Conservation (phyloP, 1,139 yeast genomes). For the Debaryomyces udenii region DNA sequence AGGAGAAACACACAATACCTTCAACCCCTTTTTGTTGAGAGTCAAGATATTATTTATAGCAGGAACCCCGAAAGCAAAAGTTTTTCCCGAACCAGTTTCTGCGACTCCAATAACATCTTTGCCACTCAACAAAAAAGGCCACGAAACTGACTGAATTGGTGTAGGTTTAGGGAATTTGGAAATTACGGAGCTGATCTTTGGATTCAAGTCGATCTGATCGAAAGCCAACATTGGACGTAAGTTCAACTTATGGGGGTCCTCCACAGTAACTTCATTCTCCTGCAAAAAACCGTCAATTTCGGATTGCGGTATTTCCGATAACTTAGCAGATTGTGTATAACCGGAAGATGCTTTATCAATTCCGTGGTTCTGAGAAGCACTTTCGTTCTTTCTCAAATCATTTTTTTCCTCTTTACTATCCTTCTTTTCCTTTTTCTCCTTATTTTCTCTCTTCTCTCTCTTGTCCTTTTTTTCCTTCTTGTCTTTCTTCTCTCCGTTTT, state of each 20-base stretch:
- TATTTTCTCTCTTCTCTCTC: conserved; percentile 48
- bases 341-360: conserved; percentile 12
- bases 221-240: conserved; percentile 76
- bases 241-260: conserved; percentile 58
- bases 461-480: conserved; percentile 45
- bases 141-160: conserved; percentile 94
- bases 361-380: not conserved
- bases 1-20: conserved; percentile 88
- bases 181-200: conserved; percentile 58
- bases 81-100: conserved; percentile 97
- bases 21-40: conserved; percentile 53
- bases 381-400: conserved; percentile 23
- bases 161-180: conserved; percentile 85
- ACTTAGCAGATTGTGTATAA: conserved; percentile 34
- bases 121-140: conserved; percentile 87
- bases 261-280: conserved; percentile 78
- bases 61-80: conserved; percentile 97
- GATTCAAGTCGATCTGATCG: conserved; percentile 58
- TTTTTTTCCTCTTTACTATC: conserved; percentile 20
- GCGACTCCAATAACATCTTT: conserved; percentile 97
- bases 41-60: conserved; percentile 74
- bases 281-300: conserved; percentile 64
- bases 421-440: conserved; percentile 52
- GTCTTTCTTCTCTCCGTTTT: conserved; percentile 50
- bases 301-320: conserved; percentile 45